phyloP scores from a whole-genome alignment of 2,329 filamentous ascomycete genomes.

The Diaporthe longicolla region DNA sequence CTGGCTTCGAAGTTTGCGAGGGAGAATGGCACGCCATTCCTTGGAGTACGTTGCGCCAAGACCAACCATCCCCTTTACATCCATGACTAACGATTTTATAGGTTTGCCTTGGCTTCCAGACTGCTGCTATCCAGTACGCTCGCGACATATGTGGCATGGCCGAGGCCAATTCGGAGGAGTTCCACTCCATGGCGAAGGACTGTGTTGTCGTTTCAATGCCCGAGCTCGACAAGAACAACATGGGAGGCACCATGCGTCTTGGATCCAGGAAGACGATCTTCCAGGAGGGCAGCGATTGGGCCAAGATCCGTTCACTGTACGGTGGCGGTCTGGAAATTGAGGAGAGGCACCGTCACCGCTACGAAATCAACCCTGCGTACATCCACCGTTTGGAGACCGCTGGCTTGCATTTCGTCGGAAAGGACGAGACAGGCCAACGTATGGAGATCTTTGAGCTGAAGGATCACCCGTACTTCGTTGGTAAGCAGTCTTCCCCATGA shows the following conservation, averaged over 20 bases:
- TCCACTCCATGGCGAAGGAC: slow-evolving; percentile 70
- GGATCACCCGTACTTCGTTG: slow-evolving; percentile 82
- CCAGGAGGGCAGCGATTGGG: slow-evolving; percentile 79
- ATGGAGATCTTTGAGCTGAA: slow-evolving; percentile 85
- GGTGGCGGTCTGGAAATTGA: slow-evolving; percentile 64
- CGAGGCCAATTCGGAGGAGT: slow-evolving; percentile 69
- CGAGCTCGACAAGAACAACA: slow-evolving; percentile 68
- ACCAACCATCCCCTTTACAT: background rate
- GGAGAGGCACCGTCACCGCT: slow-evolving; percentile 84
- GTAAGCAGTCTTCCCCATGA: slow-evolving; percentile 52
- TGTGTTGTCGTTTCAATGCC: slow-evolving; percentile 93
- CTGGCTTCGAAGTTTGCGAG: slow-evolving; percentile 88
- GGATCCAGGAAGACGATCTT: slow-evolving; percentile 79
- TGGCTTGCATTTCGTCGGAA: slow-evolving; percentile 80
- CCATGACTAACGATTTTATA: slow-evolving; percentile 13
- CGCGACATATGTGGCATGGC: slow-evolving; percentile 79
- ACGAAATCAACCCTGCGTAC: slow-evolving; percentile 83
- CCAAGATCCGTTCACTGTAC: slow-evolving; percentile 77
- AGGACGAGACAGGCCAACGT: slow-evolving; percentile 79
- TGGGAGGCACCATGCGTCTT: slow-evolving; percentile 85
- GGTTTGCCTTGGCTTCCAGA: slow-evolving; percentile 87
- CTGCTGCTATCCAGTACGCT: slow-evolving; percentile 91
- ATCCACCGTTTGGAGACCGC: slow-evolving; percentile 72
- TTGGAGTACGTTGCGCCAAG: slow-evolving; percentile 73
- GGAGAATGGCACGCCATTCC: slow-evolving; percentile 82